Evolutionary conservation across 129 eudicot genomes (phyloP), one percentile per base, ranked within the genome.

Genomic region (Helichrysum umbraculigerum): DNA sequence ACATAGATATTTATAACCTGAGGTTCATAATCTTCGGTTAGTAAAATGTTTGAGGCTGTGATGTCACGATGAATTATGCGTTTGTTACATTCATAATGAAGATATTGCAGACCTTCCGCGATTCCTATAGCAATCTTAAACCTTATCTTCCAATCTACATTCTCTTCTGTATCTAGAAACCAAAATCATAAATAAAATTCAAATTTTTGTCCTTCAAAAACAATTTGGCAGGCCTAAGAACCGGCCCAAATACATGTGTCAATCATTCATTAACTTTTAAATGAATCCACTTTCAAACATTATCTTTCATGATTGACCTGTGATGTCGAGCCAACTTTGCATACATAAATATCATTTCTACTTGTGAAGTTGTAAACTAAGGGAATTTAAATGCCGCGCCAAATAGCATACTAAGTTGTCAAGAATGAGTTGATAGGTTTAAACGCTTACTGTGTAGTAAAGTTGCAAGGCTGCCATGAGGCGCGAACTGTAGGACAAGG

Each of bases 21-120:
- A 37, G 97, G 89, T 73, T 84, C 83, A 47, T 83, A 88, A 41
- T 91, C 87, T 65, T 91, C 84, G 6, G 78, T 68, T 5, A 91
- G 87, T 62, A 91, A 76, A 76, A 91, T 86, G 81, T 91, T 91
- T 11, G 97, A 91, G 57, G 97, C 97, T 11, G 90, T 91, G 65
- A 91, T 91, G 62, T 91, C 97, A 6, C 97, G 76, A 79, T 91
- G 97, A 76, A 91, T 82, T 69, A 91, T 86, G 30, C 93, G 91
- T 74, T 86, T 88, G 58, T 77, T 91, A 75, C 91, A 88, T 42
- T 85, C 80, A 17, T 76, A 77, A 81, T 91, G 97, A 4, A 91
- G 87, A 80, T 89, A 89, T 20, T 76, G 70, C 77, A 91, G 71
- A 70, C 97, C 97, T 74, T 88, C 83, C 5, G 96, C 97, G 12